A percentile compares a stretch with the other conserved stretches of the same genome.
phyloP scores from a whole-genome alignment of 495 filamentous ascomycete species.

The Aspergillus olivimuriae region DNA sequence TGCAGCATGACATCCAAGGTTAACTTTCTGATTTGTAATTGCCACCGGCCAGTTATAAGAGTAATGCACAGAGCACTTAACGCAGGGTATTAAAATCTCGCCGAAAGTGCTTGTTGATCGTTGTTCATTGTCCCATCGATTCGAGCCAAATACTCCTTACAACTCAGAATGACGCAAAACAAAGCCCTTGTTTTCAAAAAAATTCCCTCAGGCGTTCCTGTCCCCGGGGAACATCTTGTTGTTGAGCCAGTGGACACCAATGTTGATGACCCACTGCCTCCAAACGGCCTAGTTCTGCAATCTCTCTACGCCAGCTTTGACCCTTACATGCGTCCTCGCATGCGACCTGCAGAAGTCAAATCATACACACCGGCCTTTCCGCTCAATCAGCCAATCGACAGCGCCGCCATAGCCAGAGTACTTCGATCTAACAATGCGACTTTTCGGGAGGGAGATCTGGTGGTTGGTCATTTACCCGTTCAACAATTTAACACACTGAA shows the following conservation, averaged over 20 bases:
- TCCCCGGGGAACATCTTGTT: slow-evolving; percentile 65
- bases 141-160: too few species aligned
- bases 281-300: slow-evolving; percentile 64
- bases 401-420: slow-evolving; percentile 52
- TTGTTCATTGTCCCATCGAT: neutral
- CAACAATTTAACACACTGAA: slow-evolving; percentile 51
- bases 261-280: slow-evolving; percentile 50
- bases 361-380: slow-evolving; percentile 58
- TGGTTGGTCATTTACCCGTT: slow-evolving; percentile 50
- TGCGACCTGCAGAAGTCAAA: slow-evolving; percentile 44
- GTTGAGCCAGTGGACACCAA: slow-evolving; percentile 65
- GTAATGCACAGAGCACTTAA: too few species aligned
- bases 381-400: slow-evolving; percentile 52
- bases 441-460: slow-evolving; percentile 60
- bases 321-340: slow-evolving; percentile 77
- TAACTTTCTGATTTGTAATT: too few species aligned
- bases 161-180: slow-evolving; percentile 44
- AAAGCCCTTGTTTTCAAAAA: slow-evolving; percentile 76
- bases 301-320: slow-evolving; percentile 79
- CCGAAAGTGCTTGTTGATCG: neutral
- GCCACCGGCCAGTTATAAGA: too few species aligned
- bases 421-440: slow-evolving; percentile 55
- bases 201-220: slow-evolving; percentile 61
- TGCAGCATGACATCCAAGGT: too few species aligned
- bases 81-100: too few species aligned